Base-by-base conservation (phyloP, 2,329 filamentous ascomycete species). In the Penicillium hordei region DNA sequence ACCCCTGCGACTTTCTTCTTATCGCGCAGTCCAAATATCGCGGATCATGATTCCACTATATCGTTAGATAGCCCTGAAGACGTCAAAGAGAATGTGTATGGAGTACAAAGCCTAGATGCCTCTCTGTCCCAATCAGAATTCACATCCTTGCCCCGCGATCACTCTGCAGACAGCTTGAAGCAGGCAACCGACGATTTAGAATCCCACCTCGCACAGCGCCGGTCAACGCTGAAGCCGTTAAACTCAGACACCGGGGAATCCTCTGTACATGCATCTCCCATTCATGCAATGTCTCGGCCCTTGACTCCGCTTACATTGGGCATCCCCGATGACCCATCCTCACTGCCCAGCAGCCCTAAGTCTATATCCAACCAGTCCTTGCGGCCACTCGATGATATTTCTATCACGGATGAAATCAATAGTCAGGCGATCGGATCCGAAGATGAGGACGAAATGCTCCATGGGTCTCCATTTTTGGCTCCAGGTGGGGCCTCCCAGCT, bases 401-500 rank as follows among this genome's bases (percentile, higher is more conserved):
- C 78, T 44, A 74, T 80, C 10, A 75, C 78, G 8, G 83, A 86
- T 62, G 85, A 86, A 39, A 75, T 75, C 48, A 78, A 75, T 29
- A 86, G 81, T 61, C 84, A 86, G 65, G 81, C 79, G 3, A 71
- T 86, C 17, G 77, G 74, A 17, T 86, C 82, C 67, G 77, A 81
- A 61, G 78, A 87, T 65, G 78, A 85, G 68, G 87, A 83, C 71
- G 81, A 79, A 36, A 70, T 70, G 19, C 50, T 59, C 13, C 53
- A 59, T 10, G 65, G 61, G 8, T 70, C 72, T 9, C 66, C 68
- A 10, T 68, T 68, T 48, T 53, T 73, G 33, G 64, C 59, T 3
- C 67, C 70, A 29, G 74, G 76, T 58, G 74, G 78, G 68, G 67
- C 77, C 13, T 77, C 79, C n/a, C 93, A 97, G 74, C 83, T 99